phyloP scores from a whole-genome alignment of 805 yeast species.

The Wickerhamomyces hampshirensis region DNA sequence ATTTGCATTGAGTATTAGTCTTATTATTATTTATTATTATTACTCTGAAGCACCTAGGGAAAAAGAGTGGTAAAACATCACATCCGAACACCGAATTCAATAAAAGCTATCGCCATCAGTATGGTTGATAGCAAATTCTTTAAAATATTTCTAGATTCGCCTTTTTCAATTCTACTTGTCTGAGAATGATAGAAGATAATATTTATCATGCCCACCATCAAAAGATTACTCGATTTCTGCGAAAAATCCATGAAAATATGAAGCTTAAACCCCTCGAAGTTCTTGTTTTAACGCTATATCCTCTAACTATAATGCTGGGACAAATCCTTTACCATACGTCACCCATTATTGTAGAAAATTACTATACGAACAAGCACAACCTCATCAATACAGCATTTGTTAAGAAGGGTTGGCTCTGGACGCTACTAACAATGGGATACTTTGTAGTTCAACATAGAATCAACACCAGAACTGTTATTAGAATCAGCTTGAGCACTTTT shows the following conservation, averaged over 20 bases:
- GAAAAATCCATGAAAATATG: constrained; percentile 1
- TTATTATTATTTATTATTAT: background rate
- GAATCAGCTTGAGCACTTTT: constrained; percentile 33
- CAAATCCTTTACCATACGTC: constrained; percentile 38
- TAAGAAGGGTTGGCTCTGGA: constrained; percentile 94
- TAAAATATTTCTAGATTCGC: background rate
- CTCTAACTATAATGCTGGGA: constrained; percentile 44
- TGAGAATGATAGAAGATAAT: constrained; percentile 2
- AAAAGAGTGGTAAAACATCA: background rate
- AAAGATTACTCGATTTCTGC: constrained; percentile 1
- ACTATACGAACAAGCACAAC: constrained; percentile 56
- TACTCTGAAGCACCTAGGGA: too few species aligned
- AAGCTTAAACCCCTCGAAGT: constrained; percentile 11
- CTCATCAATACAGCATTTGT: constrained; percentile 71
- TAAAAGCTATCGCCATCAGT: background rate
- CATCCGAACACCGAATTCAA: constrained; percentile 1
- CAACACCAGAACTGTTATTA: constrained; percentile 4
- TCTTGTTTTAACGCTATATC: constrained; percentile 25
- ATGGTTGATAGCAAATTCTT: background rate
- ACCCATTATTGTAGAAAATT: constrained; percentile 8
- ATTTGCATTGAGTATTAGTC: background rate
- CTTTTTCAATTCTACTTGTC: background rate
- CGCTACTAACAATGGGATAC: constrained; percentile 40
- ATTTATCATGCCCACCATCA: constrained; percentile 8
- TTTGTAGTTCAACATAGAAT: constrained; percentile 18